A percentile compares a stretch with the other conserved stretches of the same genome.
These are phyloP conservation scores for Cinnamomum micranthum DNA, from an alignment of 164 flowering plant species.

Conservation along the genomic window DNA sequence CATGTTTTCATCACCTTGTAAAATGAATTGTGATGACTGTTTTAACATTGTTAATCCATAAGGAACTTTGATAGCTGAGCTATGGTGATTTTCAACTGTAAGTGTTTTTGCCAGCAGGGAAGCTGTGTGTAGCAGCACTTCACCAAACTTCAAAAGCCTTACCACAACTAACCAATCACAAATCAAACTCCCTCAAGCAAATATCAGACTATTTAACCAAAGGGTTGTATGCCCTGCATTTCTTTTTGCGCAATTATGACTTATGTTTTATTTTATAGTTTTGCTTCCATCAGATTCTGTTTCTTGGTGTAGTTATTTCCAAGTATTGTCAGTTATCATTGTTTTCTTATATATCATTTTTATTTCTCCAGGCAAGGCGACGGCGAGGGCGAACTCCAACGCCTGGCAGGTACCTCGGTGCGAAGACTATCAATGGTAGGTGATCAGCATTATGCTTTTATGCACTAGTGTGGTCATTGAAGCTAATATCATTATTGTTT, in stretches of 20 bases:
- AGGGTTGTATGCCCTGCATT: constrained; percentile 99
- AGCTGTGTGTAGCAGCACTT: constrained; percentile 96
- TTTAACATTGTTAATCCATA: not conserved
- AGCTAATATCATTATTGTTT: not conserved
- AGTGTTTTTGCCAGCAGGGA: constrained; percentile 85
- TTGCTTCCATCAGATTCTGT: not conserved
- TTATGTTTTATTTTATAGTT: not conserved
- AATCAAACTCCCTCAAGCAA: constrained; percentile 60
- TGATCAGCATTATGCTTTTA: not conserved
- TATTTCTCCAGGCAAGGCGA: constrained; percentile 52
- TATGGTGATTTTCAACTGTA: constrained; percentile 40
- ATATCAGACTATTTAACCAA: constrained; percentile 53
- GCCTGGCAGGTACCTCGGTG: constrained; percentile 80
- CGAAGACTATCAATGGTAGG: constrained; percentile 56
- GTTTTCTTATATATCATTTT: constrained; percentile 6
- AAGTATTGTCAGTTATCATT: not conserved
- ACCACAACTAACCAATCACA: constrained; percentile 54
- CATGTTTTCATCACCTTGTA: not conserved
- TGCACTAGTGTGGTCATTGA: not conserved
- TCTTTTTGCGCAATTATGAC: constrained; percentile 34
- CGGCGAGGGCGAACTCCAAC: constrained; percentile 88
- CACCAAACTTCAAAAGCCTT: constrained; percentile 63
- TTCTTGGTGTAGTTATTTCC: not conserved
- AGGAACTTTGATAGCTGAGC: constrained; percentile 15
- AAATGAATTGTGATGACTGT: not conserved